These are phyloP conservation scores for Neofusicoccum umdonicola DNA, from an alignment of 2,329 filamentous ascomycete genomes.

Conservation along the genomic window DNA sequence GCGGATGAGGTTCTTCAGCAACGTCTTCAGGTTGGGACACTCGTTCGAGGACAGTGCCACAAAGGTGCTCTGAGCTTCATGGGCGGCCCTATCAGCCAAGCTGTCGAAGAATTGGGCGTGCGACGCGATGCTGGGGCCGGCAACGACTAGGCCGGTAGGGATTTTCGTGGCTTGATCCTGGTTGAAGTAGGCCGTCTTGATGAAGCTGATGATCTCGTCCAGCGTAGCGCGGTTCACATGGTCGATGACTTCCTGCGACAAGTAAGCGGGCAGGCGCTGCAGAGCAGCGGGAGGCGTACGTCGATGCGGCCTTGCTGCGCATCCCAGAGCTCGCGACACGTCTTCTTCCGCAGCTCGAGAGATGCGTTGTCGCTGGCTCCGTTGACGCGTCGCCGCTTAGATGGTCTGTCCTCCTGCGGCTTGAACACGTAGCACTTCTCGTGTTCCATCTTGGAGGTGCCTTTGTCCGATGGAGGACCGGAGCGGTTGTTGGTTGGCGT, in stretches of 20 bases:
- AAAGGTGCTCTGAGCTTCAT: slow-evolving; percentile 49
- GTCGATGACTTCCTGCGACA: slow-evolving; percentile 35
- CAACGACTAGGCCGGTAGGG: slow-evolving; percentile 70
- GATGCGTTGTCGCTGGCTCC: slow-evolving; percentile 33
- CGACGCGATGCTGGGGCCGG: slow-evolving; percentile 74
- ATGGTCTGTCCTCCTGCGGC: slow-evolving; percentile 35
- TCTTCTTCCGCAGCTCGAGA: slow-evolving; percentile 52
- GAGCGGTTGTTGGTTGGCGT: not conserved
- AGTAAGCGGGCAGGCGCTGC: not conserved
- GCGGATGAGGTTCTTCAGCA: slow-evolving; percentile 70
- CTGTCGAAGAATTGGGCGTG: slow-evolving; percentile 69
- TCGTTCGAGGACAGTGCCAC: slow-evolving; percentile 68
- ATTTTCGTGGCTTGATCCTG: slow-evolving; percentile 48
- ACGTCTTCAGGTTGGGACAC: slow-evolving; percentile 69
- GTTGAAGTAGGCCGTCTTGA: slow-evolving; percentile 29
- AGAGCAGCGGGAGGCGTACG: slow-evolving; percentile 35
- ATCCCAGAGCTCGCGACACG: slow-evolving; percentile 65
- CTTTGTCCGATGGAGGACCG: not conserved
- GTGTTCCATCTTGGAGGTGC: slow-evolving; percentile 42
- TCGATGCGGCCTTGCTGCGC: slow-evolving; percentile 63
- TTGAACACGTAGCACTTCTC: slow-evolving; percentile 49
- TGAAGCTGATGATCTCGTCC: slow-evolving; percentile 38
- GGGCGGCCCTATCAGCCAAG: slow-evolving; percentile 24
- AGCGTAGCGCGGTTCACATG: slow-evolving; percentile 41
- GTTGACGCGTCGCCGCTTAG: slow-evolving; percentile 41